Percentiles rank a stretch among this genome's conserved stretches.
Conservation (phyloP, 208 protist genomes). For the Leishmania arabica region DNA sequence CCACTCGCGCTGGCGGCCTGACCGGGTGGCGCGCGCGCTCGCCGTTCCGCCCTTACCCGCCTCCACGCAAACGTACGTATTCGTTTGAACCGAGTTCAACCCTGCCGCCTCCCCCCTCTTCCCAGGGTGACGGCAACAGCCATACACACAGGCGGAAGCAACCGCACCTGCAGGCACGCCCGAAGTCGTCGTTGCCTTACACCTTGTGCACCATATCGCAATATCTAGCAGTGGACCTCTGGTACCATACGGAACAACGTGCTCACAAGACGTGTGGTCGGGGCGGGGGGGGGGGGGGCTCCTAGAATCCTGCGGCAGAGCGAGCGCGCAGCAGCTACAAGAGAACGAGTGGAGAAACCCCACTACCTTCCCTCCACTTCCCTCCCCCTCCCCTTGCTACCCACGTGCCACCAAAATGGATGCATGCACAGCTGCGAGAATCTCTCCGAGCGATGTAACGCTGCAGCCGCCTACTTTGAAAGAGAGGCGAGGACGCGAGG, state of each 20-base stretch:
- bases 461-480: slow-evolving; percentile 29
- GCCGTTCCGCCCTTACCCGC: background rate
- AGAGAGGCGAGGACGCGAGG: slow-evolving; percentile 5
- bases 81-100: slow-evolving; percentile 6
- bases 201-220: no score
- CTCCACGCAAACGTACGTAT: background rate
- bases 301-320: background rate
- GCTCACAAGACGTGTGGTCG: background rate
- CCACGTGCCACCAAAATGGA: background rate
- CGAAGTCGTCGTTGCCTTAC: background rate
- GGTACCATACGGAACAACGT: no score
- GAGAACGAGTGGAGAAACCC: background rate
- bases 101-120: background rate
- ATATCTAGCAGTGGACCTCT: no score
- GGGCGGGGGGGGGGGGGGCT: background rate
- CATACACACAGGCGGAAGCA: background rate
- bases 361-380: no score
- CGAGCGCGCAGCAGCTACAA: background rate
- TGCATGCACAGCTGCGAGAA: background rate
- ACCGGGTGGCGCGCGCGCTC: background rate
- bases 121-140: slow-evolving; percentile 1
- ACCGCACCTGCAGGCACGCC: background rate
- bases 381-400: background rate
- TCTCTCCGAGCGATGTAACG: slow-evolving; percentile 36
- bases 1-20: background rate